phyloP scores from a whole-genome alignment of 257 asterid genomes.

The Gardenia jasminoides region DNA sequence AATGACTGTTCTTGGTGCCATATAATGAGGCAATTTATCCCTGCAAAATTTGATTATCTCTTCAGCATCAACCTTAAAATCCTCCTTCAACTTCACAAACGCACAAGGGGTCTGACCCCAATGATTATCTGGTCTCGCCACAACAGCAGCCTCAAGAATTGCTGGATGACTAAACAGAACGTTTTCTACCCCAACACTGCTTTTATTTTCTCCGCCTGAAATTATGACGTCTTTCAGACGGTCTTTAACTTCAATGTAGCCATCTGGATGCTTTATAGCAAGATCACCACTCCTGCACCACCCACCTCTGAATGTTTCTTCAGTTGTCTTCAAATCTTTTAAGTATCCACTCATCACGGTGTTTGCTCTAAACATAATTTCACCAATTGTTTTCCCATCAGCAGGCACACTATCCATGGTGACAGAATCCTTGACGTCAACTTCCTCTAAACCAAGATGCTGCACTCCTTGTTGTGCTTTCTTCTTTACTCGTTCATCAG shows the following conservation, averaged over 20 bases:
- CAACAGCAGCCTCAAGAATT: constrained; percentile 43
- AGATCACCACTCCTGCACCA: constrained; percentile 43
- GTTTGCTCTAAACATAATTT: constrained; percentile 38
- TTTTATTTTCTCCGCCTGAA: constrained; percentile 46
- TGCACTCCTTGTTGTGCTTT: constrained; percentile 41
- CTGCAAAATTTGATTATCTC: constrained; percentile 37
- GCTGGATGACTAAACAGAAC: constrained; percentile 35
- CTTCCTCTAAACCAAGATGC: constrained; percentile 28
- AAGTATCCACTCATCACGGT: constrained; percentile 44
- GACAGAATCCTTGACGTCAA: constrained; percentile 28
- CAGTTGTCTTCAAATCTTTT: constrained; percentile 31
- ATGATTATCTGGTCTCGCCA: constrained; percentile 38
- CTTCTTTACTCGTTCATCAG: constrained; percentile 21
- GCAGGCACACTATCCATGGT: constrained; percentile 28
- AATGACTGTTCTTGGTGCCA: constrained; percentile 37
- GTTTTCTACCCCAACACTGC: constrained; percentile 36
- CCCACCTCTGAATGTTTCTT: constrained; percentile 34
- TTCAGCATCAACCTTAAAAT: constrained; percentile 14
- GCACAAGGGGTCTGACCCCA: constrained; percentile 54
- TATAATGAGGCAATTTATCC: constrained; percentile 37
- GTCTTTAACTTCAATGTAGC: constrained; percentile 36
- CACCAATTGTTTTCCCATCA: constrained; percentile 37
- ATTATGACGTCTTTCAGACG: constrained; percentile 35
- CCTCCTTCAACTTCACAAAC: constrained; percentile 37
- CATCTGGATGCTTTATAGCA: constrained; percentile 41